Evolutionary conservation across 1,139 yeast species (phyloP), one percentile per base, ranked within the genome.

Genomic region (Waltiozyma sp.): DNA sequence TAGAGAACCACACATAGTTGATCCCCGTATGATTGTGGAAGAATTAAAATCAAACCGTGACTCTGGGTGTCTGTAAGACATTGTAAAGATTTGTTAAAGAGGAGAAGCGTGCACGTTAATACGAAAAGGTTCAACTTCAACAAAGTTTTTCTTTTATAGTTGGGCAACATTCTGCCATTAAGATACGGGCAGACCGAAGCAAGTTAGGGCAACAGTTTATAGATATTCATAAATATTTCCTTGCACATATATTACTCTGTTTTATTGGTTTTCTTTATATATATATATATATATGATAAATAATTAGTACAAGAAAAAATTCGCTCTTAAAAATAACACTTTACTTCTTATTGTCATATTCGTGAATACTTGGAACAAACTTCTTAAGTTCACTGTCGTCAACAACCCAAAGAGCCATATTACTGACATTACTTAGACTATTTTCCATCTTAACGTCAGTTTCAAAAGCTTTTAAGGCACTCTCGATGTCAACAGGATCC

Each of bases 61-160:
- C 93, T 83, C 93, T 83, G 93, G 93, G 91, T 81, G 89, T 84
- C 93, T 81, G 73, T 65, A 75, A 80, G 82, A 80, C 88, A 81
- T 81, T 80, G 85, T 75, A 66, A 63, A 51, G 59, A 63, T 62
- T 62, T 64, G 58, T 53, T 60, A 58, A 58, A 15, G 38, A 23
- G 36, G n/a, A n/a, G n/a, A n/a, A n/a, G n/a, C n/a, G n/a, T n/a
- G n/a, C n/a, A n/a, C n/a, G n/a, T n/a, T n/a, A n/a, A n/a, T n/a
- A n/a, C n/a, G n/a, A n/a, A 19, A 13, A 26, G n/a, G 28, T 4
- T 6, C 10, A 13, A 13, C 13, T 7, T 10, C 28, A 7, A 10
- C 4, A 28, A 31, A 28, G 38, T 41, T 43, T 41, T 46, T 47
- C n/a, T 47, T 33, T 40, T 37, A 19, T 15, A 31, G 34, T 14